Evolutionary conservation across 441 rosid species (phyloP), one percentile per base, ranked within the genome.

Genomic region (Geranium incanum): DNA sequence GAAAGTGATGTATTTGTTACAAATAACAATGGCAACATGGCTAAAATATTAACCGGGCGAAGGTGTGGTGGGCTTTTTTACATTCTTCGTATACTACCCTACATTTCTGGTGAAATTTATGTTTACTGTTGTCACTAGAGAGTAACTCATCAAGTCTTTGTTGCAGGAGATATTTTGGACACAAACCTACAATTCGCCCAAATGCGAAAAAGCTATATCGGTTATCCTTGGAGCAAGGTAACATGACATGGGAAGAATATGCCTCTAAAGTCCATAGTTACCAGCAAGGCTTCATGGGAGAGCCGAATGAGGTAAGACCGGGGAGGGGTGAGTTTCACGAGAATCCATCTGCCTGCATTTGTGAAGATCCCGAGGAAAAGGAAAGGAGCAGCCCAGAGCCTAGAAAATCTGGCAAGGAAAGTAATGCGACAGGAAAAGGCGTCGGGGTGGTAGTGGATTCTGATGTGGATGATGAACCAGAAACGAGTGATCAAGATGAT

Each of bases 321-420:
- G 98, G 99, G 70, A 87, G 97, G 78, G 99, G 97, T 37, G 98
- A 92, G 82, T 95, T 95, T 81, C 99, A 95, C 72, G 99, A 95
- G 85, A 95, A 95, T 69, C 99, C 99, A 1, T 76, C 90, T 0
- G 64, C 88, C 69, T 95, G 99, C 86, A 89, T 95, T 73, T 95
- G 99, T 64, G 82, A 81, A 81, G 84, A 82, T 70, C 52, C 52
- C 57, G 73, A 79, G 71, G 89, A 81, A 60, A 82, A 78, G 77
- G 81, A 78, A 36, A 84, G 73, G 66, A 55, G 62, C 6, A 79
- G 77, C 65, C 48, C 80, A 4, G 75, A 71, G 60, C 73, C 77
- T 8, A 86, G 85, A 75, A 89, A 87, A 80, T 12, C 64, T 8
- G 89, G 87, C 11, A 87, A 85, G 77, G 82, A 70, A 18, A 78